Base-by-base conservation (phyloP, 352 stramenopile genomes). In the Elongisporangium anandrum region DNA sequence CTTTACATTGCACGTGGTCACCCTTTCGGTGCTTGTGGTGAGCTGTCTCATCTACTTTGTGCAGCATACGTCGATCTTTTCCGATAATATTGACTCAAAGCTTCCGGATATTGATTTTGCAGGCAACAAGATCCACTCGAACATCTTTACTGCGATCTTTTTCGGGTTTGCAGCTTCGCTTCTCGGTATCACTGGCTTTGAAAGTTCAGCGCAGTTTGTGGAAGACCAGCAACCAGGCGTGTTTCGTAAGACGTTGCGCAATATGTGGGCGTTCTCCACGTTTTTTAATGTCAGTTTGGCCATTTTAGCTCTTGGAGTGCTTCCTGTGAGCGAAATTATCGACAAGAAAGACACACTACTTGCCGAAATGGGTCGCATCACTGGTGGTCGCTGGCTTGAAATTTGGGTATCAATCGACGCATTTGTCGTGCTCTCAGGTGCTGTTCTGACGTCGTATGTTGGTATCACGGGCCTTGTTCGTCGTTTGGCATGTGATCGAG, bases 121-220 rank as follows among this genome's bases (percentile, higher is more conserved):
- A n/a, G n/a, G 77, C 15, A 65, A 63, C 4, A 69, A 73, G 64
- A 26, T 83, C 9, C 52, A 75, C 17, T 68, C 66, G 29, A 81
- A 69, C 48, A 58, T 81, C 7, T 68, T 64, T 16, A 82, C 74
- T 12, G 62, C 79, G 9, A 65, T 89, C 39, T 89, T 89, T 65
- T 93, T 95, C 57, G 85, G 85, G 38, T 87, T 83, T 53, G 72
- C 64, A 29, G 78, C 77, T 5, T 79, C 88, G 0, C 92, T 97
- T 77, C 73, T 97, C 9, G 90, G 88, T 57, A 90, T 96, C 55
- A 92, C 78, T 3, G 88, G 88, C 19, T 97, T 97, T 54, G 90
- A 97, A 69, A 90, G 72, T 0, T 92, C 78, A 38, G 79, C 84
- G 12, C 84, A 96, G 52, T 96, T 93, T 62, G 83, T 97, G 1